Evolutionary conservation across 805 yeast genomes (phyloP).

Genomic region (Cyberlindnera maclurae): DNA sequence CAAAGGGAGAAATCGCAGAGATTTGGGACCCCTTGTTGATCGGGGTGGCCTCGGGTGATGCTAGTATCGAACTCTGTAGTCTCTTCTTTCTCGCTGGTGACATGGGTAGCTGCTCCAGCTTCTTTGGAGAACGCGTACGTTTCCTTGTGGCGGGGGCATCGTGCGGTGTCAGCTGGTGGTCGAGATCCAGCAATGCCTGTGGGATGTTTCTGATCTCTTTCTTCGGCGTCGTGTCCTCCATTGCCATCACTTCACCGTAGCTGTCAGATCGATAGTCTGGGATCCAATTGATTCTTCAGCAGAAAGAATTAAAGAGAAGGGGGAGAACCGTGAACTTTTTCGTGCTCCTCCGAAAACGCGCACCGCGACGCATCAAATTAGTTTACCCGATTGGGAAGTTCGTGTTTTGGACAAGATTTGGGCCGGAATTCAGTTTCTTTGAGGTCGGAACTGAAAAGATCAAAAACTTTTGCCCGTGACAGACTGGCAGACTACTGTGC

Average conservation of each 20-base stretch:
- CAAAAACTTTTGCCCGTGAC: too few species aligned
- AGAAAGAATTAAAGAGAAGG: not conserved
- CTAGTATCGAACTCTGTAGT: not conserved
- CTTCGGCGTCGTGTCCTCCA: not conserved
- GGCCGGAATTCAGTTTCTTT: not conserved
- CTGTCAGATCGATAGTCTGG: too few species aligned
- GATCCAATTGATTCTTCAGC: not conserved
- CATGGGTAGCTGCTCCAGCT: not conserved
- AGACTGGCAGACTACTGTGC: not conserved
- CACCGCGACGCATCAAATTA: constrained; percentile 8
- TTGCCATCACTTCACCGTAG: not conserved
- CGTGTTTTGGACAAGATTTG: constrained; percentile 1
- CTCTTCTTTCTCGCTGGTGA: constrained; percentile 2
- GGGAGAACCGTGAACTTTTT: not conserved
- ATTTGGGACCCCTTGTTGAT: constrained; percentile 1
- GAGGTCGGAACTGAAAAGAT: not conserved
- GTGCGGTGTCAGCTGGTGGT: not conserved
- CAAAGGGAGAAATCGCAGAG: constrained; percentile 2
- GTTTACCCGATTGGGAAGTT: constrained; percentile 9
- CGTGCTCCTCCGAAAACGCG: too few species aligned
- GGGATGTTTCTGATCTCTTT: not conserved
- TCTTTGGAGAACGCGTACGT: not conserved
- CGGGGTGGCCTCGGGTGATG: constrained; percentile 13
- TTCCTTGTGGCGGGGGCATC: not conserved
- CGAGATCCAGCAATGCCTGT: not conserved